Evolutionary conservation across 2,329 filamentous ascomycete species (phyloP).

Genomic region (Sporothrix brasiliensis): DNA sequence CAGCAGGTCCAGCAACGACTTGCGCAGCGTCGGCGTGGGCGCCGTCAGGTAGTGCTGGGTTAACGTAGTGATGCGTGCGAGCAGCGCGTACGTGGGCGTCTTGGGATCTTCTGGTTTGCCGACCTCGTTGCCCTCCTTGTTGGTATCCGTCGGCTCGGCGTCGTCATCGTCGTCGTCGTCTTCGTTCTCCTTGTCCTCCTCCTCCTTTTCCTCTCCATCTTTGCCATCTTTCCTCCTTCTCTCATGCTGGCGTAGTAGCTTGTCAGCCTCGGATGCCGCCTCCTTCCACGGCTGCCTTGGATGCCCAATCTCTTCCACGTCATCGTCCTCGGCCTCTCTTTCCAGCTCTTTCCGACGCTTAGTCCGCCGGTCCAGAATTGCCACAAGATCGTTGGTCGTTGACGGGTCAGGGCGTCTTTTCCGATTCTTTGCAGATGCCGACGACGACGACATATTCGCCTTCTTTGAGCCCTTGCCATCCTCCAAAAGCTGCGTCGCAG

Average conservation of each 20-base stretch:
- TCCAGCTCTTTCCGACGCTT: constrained; percentile 39
- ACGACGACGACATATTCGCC: too few species aligned
- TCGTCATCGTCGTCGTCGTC: constrained; percentile 41
- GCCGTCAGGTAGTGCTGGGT: constrained; percentile 92
- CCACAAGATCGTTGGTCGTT: constrained; percentile 30
- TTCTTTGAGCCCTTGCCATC: constrained; percentile 38
- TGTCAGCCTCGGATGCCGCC: constrained; percentile 37
- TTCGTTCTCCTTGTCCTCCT: constrained; percentile 42
- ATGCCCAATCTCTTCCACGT: constrained; percentile 43
- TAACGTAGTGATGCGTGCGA: constrained; percentile 77
- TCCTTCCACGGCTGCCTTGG: constrained; percentile 45
- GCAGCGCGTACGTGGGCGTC: constrained; percentile 76
- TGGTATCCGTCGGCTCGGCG: constrained; percentile 41
- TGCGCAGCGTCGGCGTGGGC: constrained; percentile 75
- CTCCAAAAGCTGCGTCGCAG: constrained; percentile 49
- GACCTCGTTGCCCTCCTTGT: constrained; percentile 37
- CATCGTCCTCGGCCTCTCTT: constrained; percentile 34
- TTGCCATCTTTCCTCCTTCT: constrained; percentile 40
- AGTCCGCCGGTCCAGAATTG: constrained; percentile 28
- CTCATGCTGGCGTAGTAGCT: constrained; percentile 35
- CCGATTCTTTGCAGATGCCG: neutral
- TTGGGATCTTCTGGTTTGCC: constrained; percentile 54
- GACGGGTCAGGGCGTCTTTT: constrained; percentile 26
- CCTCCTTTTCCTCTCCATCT: neutral
- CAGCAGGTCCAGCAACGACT: constrained; percentile 76